Percentiles rank a stretch among this genome's conserved stretches.
phyloP scores from a whole-genome alignment of 2,329 filamentous ascomycete genomes.

The Colletotrichum destructivum region DNA sequence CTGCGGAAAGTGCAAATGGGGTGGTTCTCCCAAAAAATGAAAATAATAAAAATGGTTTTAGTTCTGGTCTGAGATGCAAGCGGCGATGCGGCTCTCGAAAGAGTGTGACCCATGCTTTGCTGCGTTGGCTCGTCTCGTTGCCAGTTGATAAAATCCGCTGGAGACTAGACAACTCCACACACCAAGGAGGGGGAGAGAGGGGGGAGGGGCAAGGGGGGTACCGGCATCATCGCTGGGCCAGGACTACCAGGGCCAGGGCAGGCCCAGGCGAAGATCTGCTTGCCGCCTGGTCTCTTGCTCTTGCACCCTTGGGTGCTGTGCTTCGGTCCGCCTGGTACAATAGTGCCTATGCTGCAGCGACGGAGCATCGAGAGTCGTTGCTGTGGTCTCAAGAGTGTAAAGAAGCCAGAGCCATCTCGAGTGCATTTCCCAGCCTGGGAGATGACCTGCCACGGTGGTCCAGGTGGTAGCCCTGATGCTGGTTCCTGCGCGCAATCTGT shows the following conservation, averaged over 20 bases:
- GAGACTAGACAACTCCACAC: conserved; percentile 78
- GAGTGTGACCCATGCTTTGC: conserved; percentile 81
- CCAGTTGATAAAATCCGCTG: conserved; percentile 81
- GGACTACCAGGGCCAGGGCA: conserved; percentile 21
- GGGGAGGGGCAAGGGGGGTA: conserved; percentile 50
- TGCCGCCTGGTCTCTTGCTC: not conserved
- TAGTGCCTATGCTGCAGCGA: conserved; percentile 2
- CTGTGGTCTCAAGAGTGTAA: not conserved
- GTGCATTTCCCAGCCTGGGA: not conserved
- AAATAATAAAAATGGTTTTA: no score
- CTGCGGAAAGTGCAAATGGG: conserved; percentile 29
- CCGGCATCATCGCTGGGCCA: conserved; percentile 54
- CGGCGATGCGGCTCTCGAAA: conserved; percentile 75
- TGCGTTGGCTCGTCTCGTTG: conserved; percentile 91
- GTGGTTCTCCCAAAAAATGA: conserved; percentile 14
- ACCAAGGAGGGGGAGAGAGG: conserved; percentile 55
- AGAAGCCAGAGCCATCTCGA: not conserved
- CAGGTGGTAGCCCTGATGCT: not conserved
- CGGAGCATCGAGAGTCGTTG: conserved; percentile 2
- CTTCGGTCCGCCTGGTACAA: not conserved
- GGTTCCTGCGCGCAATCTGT: conserved; percentile 5
- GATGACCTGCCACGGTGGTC: not conserved
- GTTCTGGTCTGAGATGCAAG: conserved; percentile 65
- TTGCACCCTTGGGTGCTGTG: not conserved
- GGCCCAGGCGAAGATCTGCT: conserved; percentile 61